phyloP scores from a whole-genome alignment of 192 early-diverging fungal genomes.

The Thoreauomyces humboldtii region DNA sequence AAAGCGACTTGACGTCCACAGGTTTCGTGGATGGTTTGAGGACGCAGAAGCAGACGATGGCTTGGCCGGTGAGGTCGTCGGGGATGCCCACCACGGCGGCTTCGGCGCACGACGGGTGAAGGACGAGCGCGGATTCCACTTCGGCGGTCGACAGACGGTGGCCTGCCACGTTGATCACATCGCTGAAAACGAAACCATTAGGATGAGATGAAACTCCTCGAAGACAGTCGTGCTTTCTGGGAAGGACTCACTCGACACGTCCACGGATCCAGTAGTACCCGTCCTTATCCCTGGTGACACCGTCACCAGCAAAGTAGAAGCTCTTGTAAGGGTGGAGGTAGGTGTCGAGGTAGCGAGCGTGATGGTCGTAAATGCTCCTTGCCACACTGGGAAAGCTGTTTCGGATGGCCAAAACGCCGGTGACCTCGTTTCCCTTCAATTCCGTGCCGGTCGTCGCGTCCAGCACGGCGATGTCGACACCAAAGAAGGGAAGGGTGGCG shows the following conservation, averaged over 20 bases:
- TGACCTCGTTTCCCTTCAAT: conserved; percentile 79
- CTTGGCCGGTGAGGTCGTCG: conserved; percentile 89
- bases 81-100: conserved; percentile 84
- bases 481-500: conserved; percentile 96
- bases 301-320: conserved; percentile 96
- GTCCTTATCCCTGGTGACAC: conserved; percentile 85
- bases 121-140: conserved; percentile 76
- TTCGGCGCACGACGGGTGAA: conserved; percentile 79
- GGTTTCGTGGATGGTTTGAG: conserved; percentile 41
- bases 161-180: conserved; percentile 95
- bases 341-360: conserved; percentile 88
- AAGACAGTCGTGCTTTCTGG: too few relatives aligned
- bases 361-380: conserved; percentile 86
- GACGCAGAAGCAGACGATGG: conserved; percentile 61
- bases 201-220: neutral
- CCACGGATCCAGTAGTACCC: conserved; percentile 97
- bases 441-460: conserved; percentile 83
- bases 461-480: conserved; percentile 82
- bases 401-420: conserved; percentile 87
- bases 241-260: conserved; percentile 62
- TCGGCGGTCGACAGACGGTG: conserved; percentile 93
- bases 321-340: conserved; percentile 88
- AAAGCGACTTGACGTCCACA: conserved; percentile 41
- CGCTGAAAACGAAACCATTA: conserved; percentile 52
- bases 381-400: conserved; percentile 90